Evolutionary conservation across 768 basidiomycete species (phyloP), one percentile per base, ranked within the genome.

Genomic region (Glaciozyma antarctica): DNA sequence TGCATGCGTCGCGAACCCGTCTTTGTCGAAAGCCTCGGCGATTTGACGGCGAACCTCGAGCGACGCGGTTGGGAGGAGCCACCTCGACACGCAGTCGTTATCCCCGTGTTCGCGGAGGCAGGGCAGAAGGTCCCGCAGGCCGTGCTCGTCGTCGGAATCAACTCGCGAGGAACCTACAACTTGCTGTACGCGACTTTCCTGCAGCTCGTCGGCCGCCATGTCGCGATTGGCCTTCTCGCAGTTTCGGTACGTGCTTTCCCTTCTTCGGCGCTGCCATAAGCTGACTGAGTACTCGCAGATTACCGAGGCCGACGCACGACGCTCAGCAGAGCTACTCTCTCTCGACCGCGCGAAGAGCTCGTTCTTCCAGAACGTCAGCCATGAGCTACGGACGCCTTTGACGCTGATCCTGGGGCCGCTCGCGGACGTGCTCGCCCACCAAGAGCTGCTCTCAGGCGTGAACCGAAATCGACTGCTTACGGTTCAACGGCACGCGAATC

Each of bases 261-360:
- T 44, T 26, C 24, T 6, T 32, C n/a, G 19, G 21, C 21, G 15
- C 30, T 56, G 7, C 26, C n/a, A 21, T 16, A 3, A 6, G n/a
- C 13, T 32, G 6, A 17, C 61, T 47, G 2, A 30, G 15, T 28
- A 5, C 5, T 28, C 2, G 10, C 52, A 69, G 54, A 64, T 60
- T 17, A 64, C 63, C 47, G 67, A 71, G 44, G 62, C 68, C 30
- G 70, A 68, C 38, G 63, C 59, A 15, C 9, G n/a, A 3, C 64
- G 65, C 5, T 65, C 67, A 4, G 61, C 61, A 7, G 67, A 69
- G 28, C 59, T 72, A 10, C 19, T 68, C n/a, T 41, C 58, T 43
- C 71, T 72, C 34, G 71, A 72, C 43, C 26, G 43, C 3, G 65
- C 68, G 12, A 71, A 71, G 65, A 62, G 53, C 24, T 60, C 60